These are phyloP conservation scores for Termitomyces titanicus DNA, from an alignment of 768 basidiomycete genomes.

Conservation along the genomic window DNA sequence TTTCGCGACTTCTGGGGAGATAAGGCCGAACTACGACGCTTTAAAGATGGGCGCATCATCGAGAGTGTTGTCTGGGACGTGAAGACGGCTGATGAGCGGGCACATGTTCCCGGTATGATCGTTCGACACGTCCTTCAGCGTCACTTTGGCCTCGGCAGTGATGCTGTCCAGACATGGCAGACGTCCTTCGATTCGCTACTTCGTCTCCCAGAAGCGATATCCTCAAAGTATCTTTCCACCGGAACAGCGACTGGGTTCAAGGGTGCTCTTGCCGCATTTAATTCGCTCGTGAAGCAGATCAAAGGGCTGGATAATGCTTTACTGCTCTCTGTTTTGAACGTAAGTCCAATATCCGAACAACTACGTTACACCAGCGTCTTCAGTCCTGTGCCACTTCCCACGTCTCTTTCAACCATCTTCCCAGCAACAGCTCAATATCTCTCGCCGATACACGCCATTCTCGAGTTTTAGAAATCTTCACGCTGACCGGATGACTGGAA, in stretches of 20 bases:
- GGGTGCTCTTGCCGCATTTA: slow-evolving; percentile 74
- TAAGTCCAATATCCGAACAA: slow-evolving; percentile 68
- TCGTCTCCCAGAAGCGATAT: slow-evolving; percentile 53
- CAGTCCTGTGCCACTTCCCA: slow-evolving; percentile 68
- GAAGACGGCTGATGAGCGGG: slow-evolving; percentile 72
- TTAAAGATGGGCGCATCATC: slow-evolving; percentile 91
- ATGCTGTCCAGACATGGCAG: slow-evolving; percentile 58
- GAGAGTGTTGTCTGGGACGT: slow-evolving; percentile 99
- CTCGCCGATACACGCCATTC: slow-evolving; percentile 65
- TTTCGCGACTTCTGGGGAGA: slow-evolving; percentile 91
- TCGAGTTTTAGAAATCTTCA: slow-evolving; percentile 91
- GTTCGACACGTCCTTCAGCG: slow-evolving; percentile 63
- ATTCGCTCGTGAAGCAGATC: slow-evolving; percentile 68
- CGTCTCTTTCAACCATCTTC: slow-evolving; percentile 44
- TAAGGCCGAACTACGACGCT: slow-evolving; percentile 88
- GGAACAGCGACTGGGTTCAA: slow-evolving; percentile 59
- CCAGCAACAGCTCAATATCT: slow-evolving; percentile 62
- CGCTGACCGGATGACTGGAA: slow-evolving; percentile 93
- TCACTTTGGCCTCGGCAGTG: slow-evolving; percentile 67
- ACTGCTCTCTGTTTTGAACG: slow-evolving; percentile 73
- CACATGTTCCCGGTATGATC: no score
- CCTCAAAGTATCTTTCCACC: slow-evolving; percentile 37
- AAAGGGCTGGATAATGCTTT: slow-evolving; percentile 70
- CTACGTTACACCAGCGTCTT: slow-evolving; percentile 85
- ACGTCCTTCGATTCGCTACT: slow-evolving; percentile 54